Evolutionary conservation across 306 rosid genomes (phyloP).

Genomic region (Cyamopsis tetragonoloba): DNA sequence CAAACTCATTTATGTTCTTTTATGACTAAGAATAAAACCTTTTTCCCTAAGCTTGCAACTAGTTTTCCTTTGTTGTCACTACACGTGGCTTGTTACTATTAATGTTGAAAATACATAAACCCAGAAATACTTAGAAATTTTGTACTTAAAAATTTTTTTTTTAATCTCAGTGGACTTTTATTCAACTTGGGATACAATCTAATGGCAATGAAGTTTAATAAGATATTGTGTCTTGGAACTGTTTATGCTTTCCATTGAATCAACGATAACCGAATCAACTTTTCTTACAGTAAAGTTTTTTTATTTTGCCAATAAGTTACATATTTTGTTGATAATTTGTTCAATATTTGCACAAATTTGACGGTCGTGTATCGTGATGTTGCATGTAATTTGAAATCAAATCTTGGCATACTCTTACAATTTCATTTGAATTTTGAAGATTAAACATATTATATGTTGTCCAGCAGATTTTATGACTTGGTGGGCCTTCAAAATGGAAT

Average conservation of each 20-base stretch:
- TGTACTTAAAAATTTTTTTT: not conserved
- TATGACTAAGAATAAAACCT: not conserved
- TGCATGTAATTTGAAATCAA: not conserved
- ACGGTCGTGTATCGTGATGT: not conserved
- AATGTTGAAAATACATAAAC: conserved; percentile 9
- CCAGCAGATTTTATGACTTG: conserved; percentile 67
- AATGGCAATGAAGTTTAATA: not conserved
- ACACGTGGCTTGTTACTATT: conserved; percentile 7
- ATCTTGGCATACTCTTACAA: not conserved
- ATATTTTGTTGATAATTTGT: too few relatives aligned
- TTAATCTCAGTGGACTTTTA: not conserved
- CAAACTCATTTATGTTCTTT: conserved; percentile 10
- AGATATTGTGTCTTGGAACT: conserved; percentile 8
- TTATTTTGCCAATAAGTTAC: not conserved
- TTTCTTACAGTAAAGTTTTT: not conserved
- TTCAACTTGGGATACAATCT: conserved; percentile 3
- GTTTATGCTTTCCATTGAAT: not conserved
- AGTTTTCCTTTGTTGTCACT: not conserved
- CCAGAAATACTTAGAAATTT: conserved; percentile 6
- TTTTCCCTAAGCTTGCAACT: not conserved
- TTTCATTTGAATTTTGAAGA: conserved; percentile 15
- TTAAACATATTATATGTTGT: conserved; percentile 19
- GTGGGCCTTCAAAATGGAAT: conserved; percentile 54
- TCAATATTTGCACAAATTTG: not conserved
- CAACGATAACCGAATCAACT: not conserved